Conservation (phyloP, 2,329 filamentous ascomycete genomes). For the Fusarium sp. region DNA sequence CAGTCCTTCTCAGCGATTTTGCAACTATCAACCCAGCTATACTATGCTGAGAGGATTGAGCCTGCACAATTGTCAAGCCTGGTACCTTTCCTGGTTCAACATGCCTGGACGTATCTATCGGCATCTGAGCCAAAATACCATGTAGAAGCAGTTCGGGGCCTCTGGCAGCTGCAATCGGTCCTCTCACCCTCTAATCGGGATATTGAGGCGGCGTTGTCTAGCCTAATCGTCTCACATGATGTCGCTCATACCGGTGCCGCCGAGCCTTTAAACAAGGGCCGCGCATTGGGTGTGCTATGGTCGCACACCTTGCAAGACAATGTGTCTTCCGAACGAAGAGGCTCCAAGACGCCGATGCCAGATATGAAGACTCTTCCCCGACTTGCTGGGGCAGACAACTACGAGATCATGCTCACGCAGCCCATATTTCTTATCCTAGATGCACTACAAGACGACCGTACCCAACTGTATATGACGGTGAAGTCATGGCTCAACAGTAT, state of each 20-base stretch:
- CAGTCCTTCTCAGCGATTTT: slow-evolving; percentile 67
- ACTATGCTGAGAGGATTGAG: slow-evolving; percentile 63
- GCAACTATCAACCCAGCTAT: slow-evolving; percentile 67
- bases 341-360: slow-evolving; percentile 57
- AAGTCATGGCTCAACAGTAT: slow-evolving; percentile 82
- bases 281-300: slow-evolving; percentile 82
- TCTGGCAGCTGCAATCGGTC: slow-evolving; percentile 86
- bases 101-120: slow-evolving; percentile 84
- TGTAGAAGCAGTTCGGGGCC: slow-evolving; percentile 85
- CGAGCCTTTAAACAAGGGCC: slow-evolving; percentile 68
- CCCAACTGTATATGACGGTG: slow-evolving; percentile 79
- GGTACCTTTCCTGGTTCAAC: slow-evolving; percentile 73
- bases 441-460: slow-evolving; percentile 75
- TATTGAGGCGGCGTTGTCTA: slow-evolving; percentile 81
- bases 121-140: slow-evolving; percentile 91
- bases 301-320: slow-evolving; percentile 78
- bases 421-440: slow-evolving; percentile 87
- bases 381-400: slow-evolving; percentile 68
- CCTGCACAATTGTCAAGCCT: slow-evolving; percentile 67
- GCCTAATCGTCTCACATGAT: slow-evolving; percentile 70
- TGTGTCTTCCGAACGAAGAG: slow-evolving; percentile 60
- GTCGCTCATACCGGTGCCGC: slow-evolving; percentile 1
- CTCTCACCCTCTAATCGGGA: slow-evolving; percentile 75
- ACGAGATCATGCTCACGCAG: slow-evolving; percentile 79
- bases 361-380: slow-evolving; percentile 53